Conservation (phyloP, 2,329 filamentous ascomycete genomes). For the Stachybotrys echinatus region DNA sequence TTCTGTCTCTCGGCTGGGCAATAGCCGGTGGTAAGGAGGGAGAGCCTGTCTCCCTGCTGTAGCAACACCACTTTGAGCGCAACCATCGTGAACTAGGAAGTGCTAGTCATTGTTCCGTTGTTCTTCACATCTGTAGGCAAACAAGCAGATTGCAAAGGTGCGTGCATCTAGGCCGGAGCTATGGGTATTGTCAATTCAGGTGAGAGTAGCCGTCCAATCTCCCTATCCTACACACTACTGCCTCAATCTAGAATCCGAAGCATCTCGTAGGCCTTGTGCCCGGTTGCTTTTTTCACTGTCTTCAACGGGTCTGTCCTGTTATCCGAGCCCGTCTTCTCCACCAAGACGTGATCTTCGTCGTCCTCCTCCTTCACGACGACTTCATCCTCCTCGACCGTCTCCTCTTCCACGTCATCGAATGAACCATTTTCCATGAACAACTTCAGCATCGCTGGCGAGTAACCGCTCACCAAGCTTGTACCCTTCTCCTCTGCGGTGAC, state of each 20-base stretch:
- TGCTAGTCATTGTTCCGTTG: too few species aligned
- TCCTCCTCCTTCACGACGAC: slow-evolving; percentile 23
- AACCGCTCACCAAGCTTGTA: slow-evolving; percentile 47
- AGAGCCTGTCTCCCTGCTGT: too few species aligned
- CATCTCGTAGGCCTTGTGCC: slow-evolving; percentile 50
- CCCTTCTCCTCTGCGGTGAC: slow-evolving; percentile 37
- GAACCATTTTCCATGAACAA: slow-evolving; percentile 46
- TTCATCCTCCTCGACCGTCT: slow-evolving; percentile 27
- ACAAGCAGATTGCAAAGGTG: too few species aligned
- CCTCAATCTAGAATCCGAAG: slow-evolving; percentile 47
- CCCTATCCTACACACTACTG: too few species aligned
- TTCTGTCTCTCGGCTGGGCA: neutral
- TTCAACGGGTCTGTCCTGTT: slow-evolving; percentile 35
- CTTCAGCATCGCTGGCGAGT: slow-evolving; percentile 53
- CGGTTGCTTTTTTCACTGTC: slow-evolving; percentile 43
- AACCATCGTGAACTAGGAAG: too few species aligned
- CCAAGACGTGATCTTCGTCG: slow-evolving; percentile 7
- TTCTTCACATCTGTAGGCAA: too few species aligned
- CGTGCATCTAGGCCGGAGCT: too few species aligned
- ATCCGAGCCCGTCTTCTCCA: slow-evolving; percentile 26
- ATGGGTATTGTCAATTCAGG: too few species aligned
- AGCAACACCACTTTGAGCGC: too few species aligned
- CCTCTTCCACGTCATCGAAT: slow-evolving; percentile 35
- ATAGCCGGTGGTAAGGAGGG: too few species aligned
- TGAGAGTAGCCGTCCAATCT: too few species aligned